Conservation (phyloP, 805 yeast genomes). For the Lipomyces spencermartinsiae region DNA sequence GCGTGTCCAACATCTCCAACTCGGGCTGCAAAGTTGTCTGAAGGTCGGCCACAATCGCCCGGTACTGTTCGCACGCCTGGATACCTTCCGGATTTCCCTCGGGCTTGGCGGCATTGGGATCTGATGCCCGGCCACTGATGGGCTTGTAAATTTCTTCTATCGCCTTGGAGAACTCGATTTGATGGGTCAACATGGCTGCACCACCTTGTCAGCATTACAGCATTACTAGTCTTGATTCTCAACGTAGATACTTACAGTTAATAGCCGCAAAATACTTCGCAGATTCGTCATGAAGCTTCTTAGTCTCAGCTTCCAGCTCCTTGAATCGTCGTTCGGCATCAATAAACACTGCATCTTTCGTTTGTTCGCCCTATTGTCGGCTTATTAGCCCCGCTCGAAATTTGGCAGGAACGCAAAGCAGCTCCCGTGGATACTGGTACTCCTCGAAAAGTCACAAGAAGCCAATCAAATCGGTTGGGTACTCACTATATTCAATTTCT, state of each 20-base stretch:
- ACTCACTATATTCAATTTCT: constrained; percentile 81
- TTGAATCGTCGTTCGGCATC: constrained; percentile 97
- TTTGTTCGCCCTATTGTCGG: constrained; percentile 46
- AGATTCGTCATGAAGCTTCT: constrained; percentile 86
- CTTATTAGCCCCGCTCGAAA: background rate
- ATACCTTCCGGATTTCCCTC: constrained; percentile 98
- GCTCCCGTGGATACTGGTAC: background rate
- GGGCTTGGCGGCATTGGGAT: constrained; percentile 81
- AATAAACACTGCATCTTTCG: constrained; percentile 85
- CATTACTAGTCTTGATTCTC: background rate
- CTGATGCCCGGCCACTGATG: constrained; percentile 88
- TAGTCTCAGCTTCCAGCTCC: constrained; percentile 88
- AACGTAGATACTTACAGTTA: constrained; percentile 56
- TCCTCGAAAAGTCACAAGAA: background rate
- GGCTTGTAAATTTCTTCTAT: constrained; percentile 97
- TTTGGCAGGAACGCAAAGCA: background rate
- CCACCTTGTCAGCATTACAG: constrained; percentile 42
- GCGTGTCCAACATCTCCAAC: constrained; percentile 85
- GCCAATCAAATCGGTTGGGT: background rate
- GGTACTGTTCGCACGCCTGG: constrained; percentile 89
- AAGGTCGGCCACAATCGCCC: constrained; percentile 84
- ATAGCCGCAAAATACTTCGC: constrained; percentile 90
- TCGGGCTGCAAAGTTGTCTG: constrained; percentile 90
- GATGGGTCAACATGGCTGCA: constrained; percentile 85
- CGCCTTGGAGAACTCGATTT: constrained; percentile 92